Evolutionary conservation across 2,329 filamentous ascomycete species (phyloP), one percentile per base, ranked within the genome.

Genomic region (Penicillium expansum): DNA sequence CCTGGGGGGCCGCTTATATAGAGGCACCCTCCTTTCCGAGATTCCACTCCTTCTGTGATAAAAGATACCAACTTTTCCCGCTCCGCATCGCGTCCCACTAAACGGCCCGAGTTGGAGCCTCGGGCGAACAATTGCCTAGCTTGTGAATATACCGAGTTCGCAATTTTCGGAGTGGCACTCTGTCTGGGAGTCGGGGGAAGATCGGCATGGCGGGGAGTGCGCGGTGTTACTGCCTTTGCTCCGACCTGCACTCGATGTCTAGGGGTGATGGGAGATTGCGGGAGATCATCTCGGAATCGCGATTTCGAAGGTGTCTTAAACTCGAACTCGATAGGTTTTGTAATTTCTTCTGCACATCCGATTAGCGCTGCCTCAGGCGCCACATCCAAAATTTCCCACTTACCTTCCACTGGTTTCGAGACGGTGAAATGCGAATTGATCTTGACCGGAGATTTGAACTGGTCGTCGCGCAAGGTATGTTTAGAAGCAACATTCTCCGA

Each of bases 1-100:
- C 94, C 94, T 2, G 94, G 94, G 4, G 94, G 94, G 0, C 94
- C 94, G 66, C 92, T 97, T 64, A 99, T 88, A 71, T 99, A 99
- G 50, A 96, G 83, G 70, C 93, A 97, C 52, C 92, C 92, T 52
- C 87, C 86, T 3, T 82, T 83, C 11, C 79, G 80, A 18, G 83
- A 74, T 9, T 83, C 79, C 5, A 87, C 77, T 64, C 86, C 85
- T 49, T 83, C 82, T 38, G 83, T 78, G 49, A 97, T 81, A 69
- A 96, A 97, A 0, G 70, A 74, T 13, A 79, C 77, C 33, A 97
- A 77, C 62, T 92, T 86, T 14, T 81, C 77, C 79, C 69, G 83
- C 73, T 90, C 84, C 48, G 74, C 77, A 30, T 96, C 90, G 44
- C 92, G 86, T 48, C 92, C 92, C 55, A 96, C 82, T 13, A 97